Evolutionary conservation across 2,329 filamentous ascomycete species (phyloP).

Genomic region (Chaetomiaceae sp.): DNA sequence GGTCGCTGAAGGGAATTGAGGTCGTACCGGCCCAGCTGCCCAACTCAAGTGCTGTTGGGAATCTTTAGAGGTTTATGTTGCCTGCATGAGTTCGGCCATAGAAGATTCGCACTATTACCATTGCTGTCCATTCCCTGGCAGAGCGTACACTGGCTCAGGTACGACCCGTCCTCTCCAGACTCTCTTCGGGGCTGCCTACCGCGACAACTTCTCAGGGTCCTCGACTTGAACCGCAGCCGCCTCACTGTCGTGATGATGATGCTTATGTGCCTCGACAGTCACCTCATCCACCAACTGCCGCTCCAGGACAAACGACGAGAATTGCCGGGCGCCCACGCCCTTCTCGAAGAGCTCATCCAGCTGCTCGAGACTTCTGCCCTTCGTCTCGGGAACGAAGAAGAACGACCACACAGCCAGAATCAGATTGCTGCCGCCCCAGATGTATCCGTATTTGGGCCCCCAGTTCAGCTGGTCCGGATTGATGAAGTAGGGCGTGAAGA

Average conservation of each 20-base stretch:
- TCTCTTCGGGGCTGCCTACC: too few species aligned
- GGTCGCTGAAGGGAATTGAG: constrained; percentile 13
- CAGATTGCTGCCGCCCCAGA: constrained; percentile 22
- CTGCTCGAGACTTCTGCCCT: constrained; percentile 47
- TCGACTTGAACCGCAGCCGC: constrained; percentile 5
- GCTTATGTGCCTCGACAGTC: neutral
- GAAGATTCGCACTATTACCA: too few species aligned
- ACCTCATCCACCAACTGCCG: constrained; percentile 18
- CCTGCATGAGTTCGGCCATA: too few species aligned
- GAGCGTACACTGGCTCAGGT: too few species aligned
- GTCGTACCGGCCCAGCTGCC: neutral
- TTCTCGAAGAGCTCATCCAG: constrained; percentile 39
- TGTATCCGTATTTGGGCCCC: constrained; percentile 23
- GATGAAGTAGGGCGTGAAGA: constrained; percentile 26
- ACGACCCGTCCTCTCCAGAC: too few species aligned
- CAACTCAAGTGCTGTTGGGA: too few species aligned
- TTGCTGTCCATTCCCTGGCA: too few species aligned
- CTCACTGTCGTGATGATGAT: neutral
- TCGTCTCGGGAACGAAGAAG: constrained; percentile 53
- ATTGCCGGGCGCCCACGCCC: constrained; percentile 15
- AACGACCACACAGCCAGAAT: constrained; percentile 38
- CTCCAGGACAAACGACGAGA: constrained; percentile 16
- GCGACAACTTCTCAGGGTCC: constrained; percentile 6
- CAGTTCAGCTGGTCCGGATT: constrained; percentile 24
- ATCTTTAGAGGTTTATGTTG: too few species aligned